phyloP scores from a whole-genome alignment of 2,329 filamentous ascomycete genomes.

The Sclerotinia glacialis region DNA sequence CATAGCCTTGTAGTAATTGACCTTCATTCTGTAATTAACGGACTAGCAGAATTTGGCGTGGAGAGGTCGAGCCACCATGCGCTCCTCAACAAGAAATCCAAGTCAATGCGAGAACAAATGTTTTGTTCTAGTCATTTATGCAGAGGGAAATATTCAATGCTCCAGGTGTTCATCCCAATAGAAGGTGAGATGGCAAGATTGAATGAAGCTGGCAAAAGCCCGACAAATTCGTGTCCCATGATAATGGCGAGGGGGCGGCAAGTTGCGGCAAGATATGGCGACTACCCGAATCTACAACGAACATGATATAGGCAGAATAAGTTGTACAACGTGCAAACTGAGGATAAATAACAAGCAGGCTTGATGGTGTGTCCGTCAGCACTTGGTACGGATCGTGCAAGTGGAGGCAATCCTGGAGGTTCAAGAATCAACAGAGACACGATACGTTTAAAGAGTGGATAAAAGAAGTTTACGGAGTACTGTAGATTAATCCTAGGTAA shows the following conservation, averaged over 20 bases:
- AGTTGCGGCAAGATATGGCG: conserved; percentile 18
- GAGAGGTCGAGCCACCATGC: conserved; percentile 7
- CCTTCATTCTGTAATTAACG: background rate
- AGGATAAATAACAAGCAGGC: conserved; percentile 1
- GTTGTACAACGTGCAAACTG: conserved; percentile 12
- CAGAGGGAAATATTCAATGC: background rate
- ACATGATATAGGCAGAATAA: conserved; percentile 7
- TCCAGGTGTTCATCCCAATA: background rate
- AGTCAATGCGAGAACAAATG: background rate
- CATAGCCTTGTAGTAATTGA: conserved; percentile 19
- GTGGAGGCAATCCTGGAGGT: background rate
- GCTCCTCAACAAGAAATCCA: background rate
- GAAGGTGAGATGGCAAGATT: conserved; percentile 2
- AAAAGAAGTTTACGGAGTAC: background rate
- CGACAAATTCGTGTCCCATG: conserved; percentile 12
- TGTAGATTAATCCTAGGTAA: background rate
- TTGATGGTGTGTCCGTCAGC: conserved; percentile 15
- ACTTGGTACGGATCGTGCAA: background rate
- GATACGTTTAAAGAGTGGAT: conserved; percentile 6
- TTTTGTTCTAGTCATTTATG: background rate
- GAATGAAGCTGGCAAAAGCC: conserved; percentile 5
- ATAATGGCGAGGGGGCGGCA: conserved; percentile 7
- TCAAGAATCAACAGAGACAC: background rate
- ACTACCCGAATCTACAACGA: conserved; percentile 17
- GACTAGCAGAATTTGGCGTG: background rate